Evolutionary conservation across 768 basidiomycete genomes (phyloP), one percentile per base, ranked within the genome.

Genomic region (Lepiota subincarnata): DNA sequence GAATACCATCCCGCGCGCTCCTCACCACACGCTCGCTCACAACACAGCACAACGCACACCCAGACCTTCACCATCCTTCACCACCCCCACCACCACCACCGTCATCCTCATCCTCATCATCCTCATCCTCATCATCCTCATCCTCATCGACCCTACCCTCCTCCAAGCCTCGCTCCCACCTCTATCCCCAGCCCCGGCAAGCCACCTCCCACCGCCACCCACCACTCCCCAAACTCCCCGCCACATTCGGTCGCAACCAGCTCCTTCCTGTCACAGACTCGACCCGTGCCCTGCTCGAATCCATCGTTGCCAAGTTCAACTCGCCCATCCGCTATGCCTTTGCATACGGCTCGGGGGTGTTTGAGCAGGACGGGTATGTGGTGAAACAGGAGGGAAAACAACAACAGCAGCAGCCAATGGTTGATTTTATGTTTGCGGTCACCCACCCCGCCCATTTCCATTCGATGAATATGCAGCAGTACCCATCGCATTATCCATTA

Each of bases 341-440:
- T 64, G 97, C 97, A 0, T 99, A 98, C 65, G 97, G 97, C 11
- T 92, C 89, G 2, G 97, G 96, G 0, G 94, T 98, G 1, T 97
- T 97, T 61, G 83, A 90, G 63, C 97, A 99, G 69, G 85, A 86
- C 50, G 91, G 95, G 14, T 90, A 95, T 60, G 62, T 65, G 1
- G 58, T 62, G 55, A 57, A 66, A 31, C 6, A n/a, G 24, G 57
- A 68, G 55, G 61, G 63, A 16, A 61, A 44, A 63, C 64, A 18
- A 62, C 62, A 11, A 68, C 73, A 14, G 67, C 62, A 31, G 31
- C 31, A 31, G 35, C 94, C 94, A 0, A 91, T 98, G 89, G 80
- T 98, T 18, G 97, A 99, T 70, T 97, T 98, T 62, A 82, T 99
- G 68, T 92, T 99, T 66, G 95, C 94, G 0, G 96, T 98, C 41